Base-by-base conservation (phyloP, 306 rosid genomes). In the Malus sieversii region DNA sequence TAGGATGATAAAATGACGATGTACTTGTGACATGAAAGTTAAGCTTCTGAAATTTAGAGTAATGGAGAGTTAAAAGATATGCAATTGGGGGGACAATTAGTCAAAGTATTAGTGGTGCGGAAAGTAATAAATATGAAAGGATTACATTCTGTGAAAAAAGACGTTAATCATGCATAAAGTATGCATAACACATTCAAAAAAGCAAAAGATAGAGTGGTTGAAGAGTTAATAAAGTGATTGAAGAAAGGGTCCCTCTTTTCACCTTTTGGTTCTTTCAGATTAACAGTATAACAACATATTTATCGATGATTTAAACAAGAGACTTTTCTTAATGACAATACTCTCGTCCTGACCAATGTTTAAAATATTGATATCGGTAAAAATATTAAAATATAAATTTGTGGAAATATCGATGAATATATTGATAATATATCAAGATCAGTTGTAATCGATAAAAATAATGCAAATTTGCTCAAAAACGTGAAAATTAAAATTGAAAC, bases 141-240 rank as follows among this genome's bases (percentile, higher is more conserved):
- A 58, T 70, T 30, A 35, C 42, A 59, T 72, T 46, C 57, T 32
- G 20, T 74, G 15, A 22, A 25, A 44, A 32, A 77, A 62, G 72
- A 29, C 79, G 78, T 70, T 69, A 70, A 78, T 74, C 80, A 82
- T 62, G 82, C 70, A 55, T 4, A 44, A 48, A 65, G 45, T 25
- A 20, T 16, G 61, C 53, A 68, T 29, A 15, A 25, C 22, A 53
- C 23, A 35, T 32, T 29, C 7, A 45, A 60, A 13, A 70, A 59
- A 19, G 23, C 55, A 32, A 33, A 33, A 33, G 33, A 35, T 14
- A 57, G 51, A 62, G 75, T 45, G 6, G 78, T 71, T 77, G 70
- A 72, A 60, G 70, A 69, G 75, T 74, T 63, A 25, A 77, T 77
- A 67, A 71, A 76, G 81, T 72, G 73, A 78, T 74, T 55, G 74